These are phyloP conservation scores for Cytospora piceae DNA, from an alignment of 2,329 filamentous ascomycete genomes.

Conservation along the genomic window DNA sequence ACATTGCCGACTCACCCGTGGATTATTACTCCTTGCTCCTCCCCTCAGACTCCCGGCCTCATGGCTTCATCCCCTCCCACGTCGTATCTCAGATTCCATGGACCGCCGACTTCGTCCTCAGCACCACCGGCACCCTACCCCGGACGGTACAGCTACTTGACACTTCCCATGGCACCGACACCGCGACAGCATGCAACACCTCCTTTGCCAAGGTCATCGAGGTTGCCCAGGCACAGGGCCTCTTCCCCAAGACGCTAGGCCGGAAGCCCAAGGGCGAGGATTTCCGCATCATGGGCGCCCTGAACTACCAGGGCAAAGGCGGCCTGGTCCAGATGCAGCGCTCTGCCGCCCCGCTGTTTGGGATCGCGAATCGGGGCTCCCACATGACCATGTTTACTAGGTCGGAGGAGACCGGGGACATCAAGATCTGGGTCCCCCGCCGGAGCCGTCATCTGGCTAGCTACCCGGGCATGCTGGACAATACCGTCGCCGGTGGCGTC, in stretches of 20 bases:
- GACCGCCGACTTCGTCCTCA: constrained; percentile 42
- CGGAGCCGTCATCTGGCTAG: constrained; percentile 67
- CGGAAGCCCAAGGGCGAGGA: constrained; percentile 40
- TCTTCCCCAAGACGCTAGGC: constrained; percentile 43
- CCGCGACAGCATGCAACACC: constrained; percentile 39
- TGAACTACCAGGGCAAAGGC: constrained; percentile 24
- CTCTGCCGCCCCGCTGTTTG: constrained; percentile 61
- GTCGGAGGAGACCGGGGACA: constrained; percentile 40
- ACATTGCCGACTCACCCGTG: constrained; percentile 36
- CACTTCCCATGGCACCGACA: constrained; percentile 35
- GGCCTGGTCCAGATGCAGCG: constrained; percentile 40
- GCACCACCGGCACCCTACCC: constrained; percentile 35
- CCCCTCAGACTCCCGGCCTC: constrained; percentile 48
- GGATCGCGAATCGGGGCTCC: constrained; percentile 62
- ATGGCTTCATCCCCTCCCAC: constrained; percentile 54
- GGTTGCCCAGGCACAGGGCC: constrained; percentile 40
- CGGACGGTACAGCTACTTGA: constrained; percentile 40
- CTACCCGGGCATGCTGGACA: constrained; percentile 73
- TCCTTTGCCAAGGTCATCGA: constrained; percentile 47
- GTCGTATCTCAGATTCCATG: constrained; percentile 52
- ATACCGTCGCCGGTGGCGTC: constrained; percentile 74
- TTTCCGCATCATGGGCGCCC: constrained; percentile 39
- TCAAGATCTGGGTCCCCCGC: constrained; percentile 72
- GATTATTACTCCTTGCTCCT: constrained; percentile 50
- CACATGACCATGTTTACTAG: constrained; percentile 65